phyloP scores from a whole-genome alignment of 225 moss, liverwort and hornwort species.

The Sphagnum tenellum region DNA sequence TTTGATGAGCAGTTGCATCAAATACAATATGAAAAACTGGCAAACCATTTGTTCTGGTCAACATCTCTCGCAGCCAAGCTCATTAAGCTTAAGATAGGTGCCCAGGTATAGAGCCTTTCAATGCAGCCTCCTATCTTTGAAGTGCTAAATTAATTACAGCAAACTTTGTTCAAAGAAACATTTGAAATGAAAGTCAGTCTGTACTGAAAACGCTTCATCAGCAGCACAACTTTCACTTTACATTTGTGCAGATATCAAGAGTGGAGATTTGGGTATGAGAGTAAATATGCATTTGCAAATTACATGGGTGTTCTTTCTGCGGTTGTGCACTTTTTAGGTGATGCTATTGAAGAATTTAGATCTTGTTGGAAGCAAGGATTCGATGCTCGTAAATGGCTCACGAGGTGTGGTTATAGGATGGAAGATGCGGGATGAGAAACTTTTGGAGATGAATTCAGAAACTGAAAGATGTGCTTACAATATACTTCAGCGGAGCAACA shows the following conservation, averaged over 20 bases:
- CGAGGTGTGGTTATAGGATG: slow-evolving; percentile 75
- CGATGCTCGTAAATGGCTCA: slow-evolving; percentile 71
- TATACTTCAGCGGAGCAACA: slow-evolving; percentile 17
- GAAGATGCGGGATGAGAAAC: slow-evolving; percentile 29
- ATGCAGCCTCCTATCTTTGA: too few species aligned
- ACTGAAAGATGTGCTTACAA: slow-evolving; percentile 16
- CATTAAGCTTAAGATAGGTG: slow-evolving; percentile 54
- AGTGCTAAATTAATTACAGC: too few species aligned
- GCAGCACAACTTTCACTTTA: too few species aligned
- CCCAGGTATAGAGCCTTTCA: slow-evolving; percentile 41
- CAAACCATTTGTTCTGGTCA: slow-evolving; percentile 42
- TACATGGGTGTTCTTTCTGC: background rate
- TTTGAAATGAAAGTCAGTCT: too few species aligned
- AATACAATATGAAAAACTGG: slow-evolving; percentile 25
- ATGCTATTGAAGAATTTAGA: slow-evolving; percentile 62
- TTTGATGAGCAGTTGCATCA: slow-evolving; percentile 15
- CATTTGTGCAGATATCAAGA: too few species aligned
- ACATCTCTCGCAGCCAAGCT: slow-evolving; percentile 35
- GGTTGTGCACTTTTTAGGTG: slow-evolving; percentile 25
- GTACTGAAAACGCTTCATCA: too few species aligned
- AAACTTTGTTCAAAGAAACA: too few species aligned
- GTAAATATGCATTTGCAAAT: background rate
- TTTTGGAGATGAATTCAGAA: slow-evolving; percentile 23
- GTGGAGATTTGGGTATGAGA: too few species aligned
- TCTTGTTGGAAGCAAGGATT: slow-evolving; percentile 25